Evolutionary conservation across 768 basidiomycete species (phyloP).

Genomic region (Cystofilobasidium capitatum): DNA sequence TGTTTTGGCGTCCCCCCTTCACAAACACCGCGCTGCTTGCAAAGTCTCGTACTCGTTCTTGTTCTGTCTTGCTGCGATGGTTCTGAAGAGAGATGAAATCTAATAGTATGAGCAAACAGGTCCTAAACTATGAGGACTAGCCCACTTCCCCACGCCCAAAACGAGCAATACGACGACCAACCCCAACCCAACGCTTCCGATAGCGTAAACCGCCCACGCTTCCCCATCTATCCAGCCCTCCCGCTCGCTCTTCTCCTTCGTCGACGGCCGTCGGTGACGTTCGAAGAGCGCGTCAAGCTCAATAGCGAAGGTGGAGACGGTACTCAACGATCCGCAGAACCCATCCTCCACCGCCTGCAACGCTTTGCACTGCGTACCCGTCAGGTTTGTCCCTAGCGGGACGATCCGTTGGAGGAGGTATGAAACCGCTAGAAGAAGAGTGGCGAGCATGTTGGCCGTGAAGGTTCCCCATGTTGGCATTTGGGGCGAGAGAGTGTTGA

Average conservation of each 20-base stretch:
- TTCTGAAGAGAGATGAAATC: too few species aligned
- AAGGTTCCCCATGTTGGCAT: slow-evolving; percentile 38
- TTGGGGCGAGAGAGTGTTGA: slow-evolving; percentile 57
- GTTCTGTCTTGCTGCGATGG: too few species aligned
- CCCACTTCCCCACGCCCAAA: slow-evolving; percentile 57
- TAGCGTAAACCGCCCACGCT: slow-evolving; percentile 69
- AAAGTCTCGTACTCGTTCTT: too few species aligned
- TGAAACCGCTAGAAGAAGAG: slow-evolving; percentile 67
- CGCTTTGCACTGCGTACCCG: slow-evolving; percentile 51
- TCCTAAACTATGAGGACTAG: too few species aligned
- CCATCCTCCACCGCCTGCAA: slow-evolving; percentile 79
- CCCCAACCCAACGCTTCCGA: too few species aligned
- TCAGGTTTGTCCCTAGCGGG: slow-evolving; percentile 29
- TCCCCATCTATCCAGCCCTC: slow-evolving; percentile 58
- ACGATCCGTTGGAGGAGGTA: slow-evolving; percentile 55
- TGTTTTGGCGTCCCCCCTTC: too few species aligned
- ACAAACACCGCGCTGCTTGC: too few species aligned
- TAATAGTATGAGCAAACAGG: too few species aligned
- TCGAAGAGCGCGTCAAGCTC: slow-evolving; percentile 61
- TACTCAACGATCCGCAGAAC: slow-evolving; percentile 89
- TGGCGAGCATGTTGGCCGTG: slow-evolving; percentile 49
- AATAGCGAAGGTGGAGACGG: slow-evolving; percentile 82
- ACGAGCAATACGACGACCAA: slow-evolving; percentile 64
- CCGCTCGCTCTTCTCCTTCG: slow-evolving; percentile 41
- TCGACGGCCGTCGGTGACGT: too few species aligned